Percentiles rank a stretch among this genome's conserved stretches.
Conservation (phyloP, 2,329 filamentous ascomycete species). For the Lasiodiplodia gonubiensis region DNA sequence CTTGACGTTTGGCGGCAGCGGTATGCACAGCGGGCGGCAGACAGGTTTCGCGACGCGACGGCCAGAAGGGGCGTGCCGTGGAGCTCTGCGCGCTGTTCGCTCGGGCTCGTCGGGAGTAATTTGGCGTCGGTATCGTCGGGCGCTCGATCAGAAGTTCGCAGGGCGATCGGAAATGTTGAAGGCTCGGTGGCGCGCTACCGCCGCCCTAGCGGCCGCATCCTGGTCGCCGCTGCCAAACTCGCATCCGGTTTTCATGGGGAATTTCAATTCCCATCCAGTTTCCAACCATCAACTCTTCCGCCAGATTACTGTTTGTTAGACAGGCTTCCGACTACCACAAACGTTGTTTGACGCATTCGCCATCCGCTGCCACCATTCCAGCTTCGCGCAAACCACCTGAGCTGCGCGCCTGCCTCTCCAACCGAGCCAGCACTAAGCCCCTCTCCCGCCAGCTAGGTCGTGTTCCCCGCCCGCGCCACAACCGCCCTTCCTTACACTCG, state of each 20-base stretch:
- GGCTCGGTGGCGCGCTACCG: constrained; percentile 5
- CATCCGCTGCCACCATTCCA: not conserved
- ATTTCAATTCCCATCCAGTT: constrained; percentile 15
- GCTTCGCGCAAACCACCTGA: not conserved
- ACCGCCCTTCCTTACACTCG: not conserved
- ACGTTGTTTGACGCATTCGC: not conserved
- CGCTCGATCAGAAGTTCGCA: constrained; percentile 9
- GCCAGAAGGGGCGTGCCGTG: not conserved
- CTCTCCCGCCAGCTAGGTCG: constrained; percentile 5
- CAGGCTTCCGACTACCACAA: not conserved
- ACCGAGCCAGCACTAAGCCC: constrained; percentile 14
- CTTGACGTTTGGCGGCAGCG: constrained; percentile 3
- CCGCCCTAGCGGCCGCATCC: constrained; percentile 14
- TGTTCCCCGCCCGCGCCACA: constrained; percentile 13
- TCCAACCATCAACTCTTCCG: not conserved
- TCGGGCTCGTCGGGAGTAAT: not conserved
- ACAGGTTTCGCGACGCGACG: constrained; percentile 4
- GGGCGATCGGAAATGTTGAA: constrained; percentile 5
- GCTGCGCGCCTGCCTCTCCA: constrained; percentile 3
- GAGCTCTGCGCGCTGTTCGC: not conserved
- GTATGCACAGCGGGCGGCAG: not conserved
- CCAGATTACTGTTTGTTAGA: not conserved
- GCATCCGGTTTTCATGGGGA: constrained; percentile 25
- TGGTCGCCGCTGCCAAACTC: constrained; percentile 16
- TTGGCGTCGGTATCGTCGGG: not conserved